Percentiles rank a stretch among this genome's conserved stretches.
phyloP scores from a whole-genome alignment of 2,329 filamentous ascomycete genomes.

The Pseudogymnoascus sp. region DNA sequence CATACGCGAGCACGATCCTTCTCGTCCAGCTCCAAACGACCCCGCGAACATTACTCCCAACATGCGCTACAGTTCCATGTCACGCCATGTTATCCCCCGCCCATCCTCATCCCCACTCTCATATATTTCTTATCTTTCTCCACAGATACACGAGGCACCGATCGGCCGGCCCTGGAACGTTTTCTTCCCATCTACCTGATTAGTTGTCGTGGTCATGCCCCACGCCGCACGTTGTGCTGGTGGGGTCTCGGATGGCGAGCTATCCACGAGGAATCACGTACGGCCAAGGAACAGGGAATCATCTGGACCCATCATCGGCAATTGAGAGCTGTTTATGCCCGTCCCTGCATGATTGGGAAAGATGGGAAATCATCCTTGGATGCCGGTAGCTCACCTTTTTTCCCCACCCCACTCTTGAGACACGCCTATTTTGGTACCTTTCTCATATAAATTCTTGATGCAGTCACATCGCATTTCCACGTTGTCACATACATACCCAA shows the following conservation, averaged over 20 bases:
- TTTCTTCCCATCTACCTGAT: not conserved
- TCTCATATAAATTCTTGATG: not conserved
- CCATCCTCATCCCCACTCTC: not conserved
- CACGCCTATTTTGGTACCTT: not conserved
- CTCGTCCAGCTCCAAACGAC: not conserved
- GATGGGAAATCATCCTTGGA: not conserved
- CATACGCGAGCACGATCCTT: not conserved
- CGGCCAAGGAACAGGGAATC: not conserved
- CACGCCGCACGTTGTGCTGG: not conserved
- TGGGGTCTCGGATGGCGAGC: slow-evolving; percentile 14
- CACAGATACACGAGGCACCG: not conserved
- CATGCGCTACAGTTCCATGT: not conserved
- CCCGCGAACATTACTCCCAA: not conserved
- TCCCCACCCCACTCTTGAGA: not conserved
- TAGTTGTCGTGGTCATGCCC: not conserved
- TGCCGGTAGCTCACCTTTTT: not conserved
- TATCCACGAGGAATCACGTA: slow-evolving; percentile 15
- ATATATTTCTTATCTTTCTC: not conserved
- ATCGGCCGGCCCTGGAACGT: not conserved
- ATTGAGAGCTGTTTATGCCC: not conserved
- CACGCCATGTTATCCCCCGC: not conserved
- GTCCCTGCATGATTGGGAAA: slow-evolving; percentile 1
- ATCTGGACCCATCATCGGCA: not conserved
- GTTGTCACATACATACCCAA: not conserved
- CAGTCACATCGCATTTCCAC: not conserved